These are phyloP conservation scores for Xerocomus potaroensis DNA, from an alignment of 768 basidiomycete genomes.

Conservation along the genomic window DNA sequence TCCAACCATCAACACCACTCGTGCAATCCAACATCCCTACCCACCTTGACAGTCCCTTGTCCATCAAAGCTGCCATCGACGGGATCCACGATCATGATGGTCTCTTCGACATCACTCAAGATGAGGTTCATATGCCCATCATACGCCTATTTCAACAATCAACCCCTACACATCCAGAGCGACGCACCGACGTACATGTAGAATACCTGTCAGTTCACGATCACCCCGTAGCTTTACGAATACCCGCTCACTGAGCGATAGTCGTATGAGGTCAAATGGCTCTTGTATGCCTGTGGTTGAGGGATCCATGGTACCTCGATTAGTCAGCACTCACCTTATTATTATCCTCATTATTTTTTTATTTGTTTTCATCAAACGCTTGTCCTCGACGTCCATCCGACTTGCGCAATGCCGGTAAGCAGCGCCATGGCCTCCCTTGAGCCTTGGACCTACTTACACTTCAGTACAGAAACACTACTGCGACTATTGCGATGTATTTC, in stretches of 20 bases:
- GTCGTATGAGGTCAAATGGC: constrained; percentile 94
- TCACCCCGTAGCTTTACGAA: constrained; percentile 97
- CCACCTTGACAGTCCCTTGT: constrained; percentile 64
- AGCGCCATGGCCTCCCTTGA: background rate
- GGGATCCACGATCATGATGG: constrained; percentile 90
- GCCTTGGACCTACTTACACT: constrained; percentile 3
- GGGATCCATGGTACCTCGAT: constrained; percentile 53
- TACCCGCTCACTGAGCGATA: constrained; percentile 95
- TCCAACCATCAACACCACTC: constrained; percentile 1
- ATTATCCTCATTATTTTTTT: too few species aligned
- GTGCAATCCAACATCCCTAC: background rate
- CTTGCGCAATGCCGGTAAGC: constrained; percentile 60
- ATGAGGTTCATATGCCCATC: constrained; percentile 99
- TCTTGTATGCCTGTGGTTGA: constrained; percentile 80
- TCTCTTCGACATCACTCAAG: constrained; percentile 95
- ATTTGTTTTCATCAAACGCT: constrained; percentile 18
- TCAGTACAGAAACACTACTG: constrained; percentile 80
- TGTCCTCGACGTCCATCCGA: constrained; percentile 17
- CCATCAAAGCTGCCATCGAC: constrained; percentile 59
- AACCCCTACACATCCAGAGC: background rate
- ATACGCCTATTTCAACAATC: constrained; percentile 66
- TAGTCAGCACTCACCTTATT: constrained; percentile 20
- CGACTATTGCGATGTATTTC: constrained; percentile 90
- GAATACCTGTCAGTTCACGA: constrained; percentile 82
- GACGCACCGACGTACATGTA: constrained; percentile 68